Conservation (phyloP, 1,284 basidiomycete species). For the Austroboletus rostrupii region DNA sequence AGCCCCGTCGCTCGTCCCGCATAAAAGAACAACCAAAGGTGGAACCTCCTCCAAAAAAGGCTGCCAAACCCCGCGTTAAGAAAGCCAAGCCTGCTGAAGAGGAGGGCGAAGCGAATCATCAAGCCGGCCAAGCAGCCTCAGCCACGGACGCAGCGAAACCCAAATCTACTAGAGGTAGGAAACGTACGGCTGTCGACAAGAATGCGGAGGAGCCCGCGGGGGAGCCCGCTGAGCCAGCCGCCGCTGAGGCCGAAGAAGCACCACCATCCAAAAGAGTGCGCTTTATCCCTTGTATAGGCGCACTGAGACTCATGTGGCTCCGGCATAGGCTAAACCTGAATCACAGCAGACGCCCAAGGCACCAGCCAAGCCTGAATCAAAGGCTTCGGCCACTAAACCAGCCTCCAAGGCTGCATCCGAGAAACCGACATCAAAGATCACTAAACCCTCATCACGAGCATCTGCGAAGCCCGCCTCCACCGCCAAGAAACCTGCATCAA, state of each 20-base stretch:
- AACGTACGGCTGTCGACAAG: slow-evolving; percentile 40
- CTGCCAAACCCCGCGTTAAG: slow-evolving; percentile 59
- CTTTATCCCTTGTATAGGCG: background rate
- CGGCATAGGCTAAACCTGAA: slow-evolving; percentile 23
- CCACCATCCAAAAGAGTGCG: slow-evolving; percentile 54
- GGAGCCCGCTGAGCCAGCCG: slow-evolving; percentile 38
- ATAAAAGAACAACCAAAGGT: slow-evolving; percentile 68
- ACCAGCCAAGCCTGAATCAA: slow-evolving; percentile 26
- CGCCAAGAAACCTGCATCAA: slow-evolving; percentile 41
- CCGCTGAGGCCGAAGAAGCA: slow-evolving; percentile 31
- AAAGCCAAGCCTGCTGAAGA: slow-evolving; percentile 38
- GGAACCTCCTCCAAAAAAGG: slow-evolving; percentile 48
- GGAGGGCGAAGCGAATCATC: slow-evolving; percentile 34
- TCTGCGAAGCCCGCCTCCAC: slow-evolving; percentile 38
- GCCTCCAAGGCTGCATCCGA: slow-evolving; percentile 34
- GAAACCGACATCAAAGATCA: slow-evolving; percentile 30
- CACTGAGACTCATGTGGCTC: background rate
- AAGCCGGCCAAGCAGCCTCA: slow-evolving; percentile 31
- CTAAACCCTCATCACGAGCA: slow-evolving; percentile 35
- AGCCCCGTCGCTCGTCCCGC: slow-evolving; percentile 63
- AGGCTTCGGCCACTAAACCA: slow-evolving; percentile 26
- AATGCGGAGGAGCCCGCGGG: slow-evolving; percentile 35
- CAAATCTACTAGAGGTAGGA: slow-evolving; percentile 54
- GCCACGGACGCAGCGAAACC: slow-evolving; percentile 37
- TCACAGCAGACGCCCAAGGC: slow-evolving; percentile 26